Conservation (phyloP, 495 filamentous ascomycete species). For the Neurospora tetraspora region DNA sequence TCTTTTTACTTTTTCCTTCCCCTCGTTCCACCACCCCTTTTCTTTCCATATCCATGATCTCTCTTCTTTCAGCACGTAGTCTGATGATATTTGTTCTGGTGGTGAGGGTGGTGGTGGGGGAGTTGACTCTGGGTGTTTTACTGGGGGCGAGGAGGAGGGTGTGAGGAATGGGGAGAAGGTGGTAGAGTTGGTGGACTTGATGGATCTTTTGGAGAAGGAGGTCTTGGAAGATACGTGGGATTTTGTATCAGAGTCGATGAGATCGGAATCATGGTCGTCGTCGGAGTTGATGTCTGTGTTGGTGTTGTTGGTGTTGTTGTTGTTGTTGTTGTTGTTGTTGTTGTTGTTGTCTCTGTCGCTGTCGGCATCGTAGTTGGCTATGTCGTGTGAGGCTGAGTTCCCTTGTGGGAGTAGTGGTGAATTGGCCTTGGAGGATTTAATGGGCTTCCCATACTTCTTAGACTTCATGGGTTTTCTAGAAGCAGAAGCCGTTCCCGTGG, state of each 20-base stretch:
- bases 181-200: not conserved
- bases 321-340: too few species aligned
- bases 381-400: not conserved
- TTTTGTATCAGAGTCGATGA: not conserved
- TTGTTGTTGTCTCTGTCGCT: not conserved
- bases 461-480: too few species aligned
- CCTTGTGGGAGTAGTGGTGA: not conserved
- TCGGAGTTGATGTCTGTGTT: not conserved
- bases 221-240: not conserved
- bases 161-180: not conserved
- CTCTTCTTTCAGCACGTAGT: not conserved
- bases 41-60: slow-evolving; percentile 23
- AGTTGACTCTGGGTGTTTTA: not conserved
- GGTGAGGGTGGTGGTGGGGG: not conserved
- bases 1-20: not conserved
- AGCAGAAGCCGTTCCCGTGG: too few species aligned
- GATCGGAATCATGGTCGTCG: too few species aligned
- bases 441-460: not conserved
- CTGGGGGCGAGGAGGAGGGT: not conserved
- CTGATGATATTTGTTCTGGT: not conserved
- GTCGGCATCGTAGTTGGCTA: not conserved
- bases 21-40: slow-evolving; percentile 48
- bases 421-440: not conserved
- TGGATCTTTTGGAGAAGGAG: not conserved
- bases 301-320: too few species aligned